These are phyloP conservation scores for Rhodotorula diobovata DNA, from an alignment of 768 basidiomycete genomes.

Conservation along the genomic window DNA sequence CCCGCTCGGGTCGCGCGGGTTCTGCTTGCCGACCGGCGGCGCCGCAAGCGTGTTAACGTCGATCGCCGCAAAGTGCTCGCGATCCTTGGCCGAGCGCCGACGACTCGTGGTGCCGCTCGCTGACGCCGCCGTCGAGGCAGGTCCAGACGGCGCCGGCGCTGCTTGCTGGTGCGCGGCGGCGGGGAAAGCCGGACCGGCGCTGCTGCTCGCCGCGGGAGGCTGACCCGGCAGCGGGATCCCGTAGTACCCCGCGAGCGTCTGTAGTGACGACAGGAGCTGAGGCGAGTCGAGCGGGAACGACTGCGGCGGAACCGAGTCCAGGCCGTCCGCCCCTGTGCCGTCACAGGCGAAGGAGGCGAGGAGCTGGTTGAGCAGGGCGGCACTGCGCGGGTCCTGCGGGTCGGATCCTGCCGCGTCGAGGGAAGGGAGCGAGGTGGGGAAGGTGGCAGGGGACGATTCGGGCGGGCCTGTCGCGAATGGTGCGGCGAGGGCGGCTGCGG, in stretches of 20 bases:
- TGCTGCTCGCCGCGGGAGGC: neutral
- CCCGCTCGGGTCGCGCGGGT: constrained; percentile 21
- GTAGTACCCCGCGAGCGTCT: constrained; percentile 29
- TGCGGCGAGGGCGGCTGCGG: neutral
- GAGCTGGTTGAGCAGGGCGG: constrained; percentile 28
- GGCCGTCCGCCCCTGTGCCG: neutral
- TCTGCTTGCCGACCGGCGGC: constrained; percentile 20
- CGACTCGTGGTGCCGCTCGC: neutral
- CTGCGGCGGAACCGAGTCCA: neutral
- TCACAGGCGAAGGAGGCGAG: constrained; percentile 5
- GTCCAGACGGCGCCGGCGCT: neutral
- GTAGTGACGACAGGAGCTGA: constrained; percentile 16
- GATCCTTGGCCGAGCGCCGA: constrained; percentile 2
- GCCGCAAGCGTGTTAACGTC: neutral
- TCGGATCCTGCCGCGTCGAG: neutral
- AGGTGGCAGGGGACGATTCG: neutral
- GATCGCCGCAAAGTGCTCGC: constrained; percentile 24
- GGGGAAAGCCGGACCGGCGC: neutral
- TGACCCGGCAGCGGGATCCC: constrained; percentile 5
- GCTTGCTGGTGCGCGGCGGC: neutral
- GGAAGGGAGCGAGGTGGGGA: neutral
- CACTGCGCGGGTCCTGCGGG: constrained; percentile 17
- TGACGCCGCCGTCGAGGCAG: neutral
- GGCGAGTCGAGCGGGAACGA: constrained; percentile 8
- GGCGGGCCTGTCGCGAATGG: neutral